These are phyloP conservation scores for Picea abies DNA, from an alignment of 83 land plant genomes.

Conservation along the genomic window DNA sequence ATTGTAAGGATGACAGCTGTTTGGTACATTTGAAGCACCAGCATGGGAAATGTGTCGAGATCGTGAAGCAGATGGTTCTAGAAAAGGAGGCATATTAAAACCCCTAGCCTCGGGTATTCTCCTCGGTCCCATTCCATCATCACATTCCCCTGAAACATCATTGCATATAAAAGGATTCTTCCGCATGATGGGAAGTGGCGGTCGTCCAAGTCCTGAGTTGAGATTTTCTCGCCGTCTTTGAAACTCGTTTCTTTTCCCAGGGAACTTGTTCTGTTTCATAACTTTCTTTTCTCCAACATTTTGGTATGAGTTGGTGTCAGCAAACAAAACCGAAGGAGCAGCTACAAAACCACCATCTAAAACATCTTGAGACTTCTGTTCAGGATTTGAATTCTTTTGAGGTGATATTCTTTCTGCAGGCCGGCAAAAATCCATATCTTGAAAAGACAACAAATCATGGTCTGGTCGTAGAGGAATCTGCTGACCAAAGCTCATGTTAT, in stretches of 20 bases:
- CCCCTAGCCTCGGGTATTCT: slow-evolving; percentile 4
- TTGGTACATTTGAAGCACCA: neutral
- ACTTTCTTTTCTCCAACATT: slow-evolving; percentile 32
- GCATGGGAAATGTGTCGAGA: neutral
- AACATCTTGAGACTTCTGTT: slow-evolving; percentile 42
- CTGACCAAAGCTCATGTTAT: slow-evolving; percentile 21
- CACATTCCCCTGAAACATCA: slow-evolving; percentile 38
- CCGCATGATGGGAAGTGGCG: slow-evolving; percentile 55
- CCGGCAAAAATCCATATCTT: slow-evolving; percentile 24
- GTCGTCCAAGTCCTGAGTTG: slow-evolving; percentile 37
- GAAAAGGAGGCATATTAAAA: neutral
- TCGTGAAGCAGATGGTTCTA: slow-evolving; percentile 19
- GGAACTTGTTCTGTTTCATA: slow-evolving; percentile 17
- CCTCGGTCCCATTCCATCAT: neutral
- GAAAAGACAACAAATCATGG: slow-evolving; percentile 30
- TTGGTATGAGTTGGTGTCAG: slow-evolving; percentile 64
- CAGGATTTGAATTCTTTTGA: slow-evolving; percentile 43
- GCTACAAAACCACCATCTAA: slow-evolving; percentile 34
- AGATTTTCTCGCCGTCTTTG: slow-evolving; percentile 42
- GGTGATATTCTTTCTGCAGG: slow-evolving; percentile 22
- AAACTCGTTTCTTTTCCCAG: slow-evolving; percentile 31
- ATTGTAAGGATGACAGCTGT: neutral
- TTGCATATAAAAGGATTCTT: slow-evolving; percentile 50
- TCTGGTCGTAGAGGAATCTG: slow-evolving; percentile 9
- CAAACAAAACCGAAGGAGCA: slow-evolving; percentile 47